Conservation (phyloP, 2,329 filamentous ascomycete species). For the Pseudogymnoascus sp. region DNA sequence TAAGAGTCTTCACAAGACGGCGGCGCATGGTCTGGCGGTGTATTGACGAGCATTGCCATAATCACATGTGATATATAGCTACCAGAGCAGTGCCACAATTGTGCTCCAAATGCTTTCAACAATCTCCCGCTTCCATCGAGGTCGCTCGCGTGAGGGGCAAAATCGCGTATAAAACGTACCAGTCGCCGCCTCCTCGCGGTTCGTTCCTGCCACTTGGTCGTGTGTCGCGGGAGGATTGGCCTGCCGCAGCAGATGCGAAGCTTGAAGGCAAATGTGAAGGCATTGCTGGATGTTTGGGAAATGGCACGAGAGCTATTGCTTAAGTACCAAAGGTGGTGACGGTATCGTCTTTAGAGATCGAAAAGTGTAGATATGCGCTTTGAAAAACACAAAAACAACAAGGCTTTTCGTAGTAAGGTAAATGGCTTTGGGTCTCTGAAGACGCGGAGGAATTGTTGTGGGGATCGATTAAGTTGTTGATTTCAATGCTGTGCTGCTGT, state of each 20-base stretch:
- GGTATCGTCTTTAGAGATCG: conserved; percentile 4
- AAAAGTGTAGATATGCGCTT: conserved; percentile 5
- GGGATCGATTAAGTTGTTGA: conserved; percentile 8
- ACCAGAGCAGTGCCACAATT: not conserved
- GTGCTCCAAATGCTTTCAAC: not conserved
- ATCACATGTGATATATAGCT: not conserved
- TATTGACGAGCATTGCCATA: not conserved
- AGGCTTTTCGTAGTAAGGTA: not conserved
- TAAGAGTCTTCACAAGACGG: not conserved
- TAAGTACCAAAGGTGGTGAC: conserved; percentile 6
- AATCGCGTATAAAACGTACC: conserved; percentile 48
- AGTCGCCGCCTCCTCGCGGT: conserved; percentile 58
- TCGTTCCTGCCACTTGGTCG: conserved; percentile 52
- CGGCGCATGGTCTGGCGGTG: conserved; percentile 6
- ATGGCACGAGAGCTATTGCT: conserved; percentile 8
- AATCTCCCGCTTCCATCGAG: not conserved
- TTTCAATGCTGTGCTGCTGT: conserved; percentile 10
- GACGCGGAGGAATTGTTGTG: conserved; percentile 4
- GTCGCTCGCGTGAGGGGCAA: not conserved
- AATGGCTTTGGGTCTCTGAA: not conserved
- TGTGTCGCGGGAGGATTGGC: conserved; percentile 57
- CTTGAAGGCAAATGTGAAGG: conserved; percentile 71
- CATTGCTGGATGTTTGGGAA: conserved; percentile 36
- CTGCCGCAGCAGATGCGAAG: conserved; percentile 76
- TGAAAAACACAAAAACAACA: conserved; percentile 6